These are phyloP conservation scores for barrel medic (Medicago truncatula) DNA, from an alignment of 306 rosid species.

Conservation along the genomic window DNA sequence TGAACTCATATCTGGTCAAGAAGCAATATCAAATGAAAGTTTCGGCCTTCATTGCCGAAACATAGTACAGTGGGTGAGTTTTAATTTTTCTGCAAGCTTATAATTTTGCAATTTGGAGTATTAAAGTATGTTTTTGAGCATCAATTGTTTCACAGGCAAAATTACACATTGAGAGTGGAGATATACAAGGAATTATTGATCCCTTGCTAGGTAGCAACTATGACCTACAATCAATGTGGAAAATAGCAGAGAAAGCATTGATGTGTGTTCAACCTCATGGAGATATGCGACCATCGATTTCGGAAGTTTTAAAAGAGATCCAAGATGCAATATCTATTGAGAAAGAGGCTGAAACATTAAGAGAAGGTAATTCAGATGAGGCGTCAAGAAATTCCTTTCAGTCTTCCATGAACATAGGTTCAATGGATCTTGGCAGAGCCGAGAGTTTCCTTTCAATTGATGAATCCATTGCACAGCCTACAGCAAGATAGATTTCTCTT, in stretches of 20 bases:
- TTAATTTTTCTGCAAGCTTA: constrained; percentile 34
- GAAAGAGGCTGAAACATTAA: constrained; percentile 56
- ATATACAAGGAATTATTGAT: constrained; percentile 94
- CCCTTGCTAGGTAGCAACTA: constrained; percentile 64
- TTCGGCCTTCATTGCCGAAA: constrained; percentile 92
- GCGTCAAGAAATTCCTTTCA: constrained; percentile 68
- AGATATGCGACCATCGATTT: constrained; percentile 84
- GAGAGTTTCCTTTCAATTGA: constrained; percentile 77
- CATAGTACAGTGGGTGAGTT: constrained; percentile 96
- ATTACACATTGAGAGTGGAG: constrained; percentile 88
- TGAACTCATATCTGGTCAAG: constrained; percentile 97
- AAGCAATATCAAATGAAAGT: constrained; percentile 93
- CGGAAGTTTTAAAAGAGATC: constrained; percentile 95
- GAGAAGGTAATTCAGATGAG: constrained; percentile 77
- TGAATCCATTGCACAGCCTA: constrained; percentile 76
- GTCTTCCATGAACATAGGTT: constrained; percentile 73
- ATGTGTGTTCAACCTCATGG: constrained; percentile 96
- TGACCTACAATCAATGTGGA: constrained; percentile 97
- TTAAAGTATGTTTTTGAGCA: constrained; percentile 4
- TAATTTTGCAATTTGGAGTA: constrained; percentile 6
- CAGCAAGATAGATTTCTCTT: constrained; percentile 60
- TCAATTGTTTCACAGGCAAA: constrained; percentile 70
- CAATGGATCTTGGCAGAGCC: constrained; percentile 66
- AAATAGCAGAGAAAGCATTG: constrained; percentile 96
- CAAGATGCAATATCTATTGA: constrained; percentile 89